Base-by-base conservation (phyloP, 2,329 filamentous ascomycete species). In the Tympanopsis confertula region DNA sequence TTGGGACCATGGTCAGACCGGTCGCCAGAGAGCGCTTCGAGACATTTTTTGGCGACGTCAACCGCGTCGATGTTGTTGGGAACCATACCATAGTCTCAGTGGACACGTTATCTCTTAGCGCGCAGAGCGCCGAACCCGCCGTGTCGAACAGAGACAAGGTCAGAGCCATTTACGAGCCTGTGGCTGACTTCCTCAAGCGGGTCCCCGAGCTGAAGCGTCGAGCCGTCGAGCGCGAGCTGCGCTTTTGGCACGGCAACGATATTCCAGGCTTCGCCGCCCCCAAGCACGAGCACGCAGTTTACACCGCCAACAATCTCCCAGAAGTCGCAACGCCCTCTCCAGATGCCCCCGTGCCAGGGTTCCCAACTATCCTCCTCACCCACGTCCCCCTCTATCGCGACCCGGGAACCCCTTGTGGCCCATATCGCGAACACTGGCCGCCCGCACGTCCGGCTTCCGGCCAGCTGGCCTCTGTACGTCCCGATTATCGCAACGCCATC, bases 1-100 rank as follows among this genome's bases (percentile, higher is more conserved):
- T 96, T 52, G 89, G 86, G 3, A 78, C 78, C 17, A 83, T 88
- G 33, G 79, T 98, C 35, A 86, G 94, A 53, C 54, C 81, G 5
- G 69, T 82, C 0, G 86, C 94, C 22, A 74, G 88, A 37, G 70
- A 91, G 49, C 71, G 91, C 13, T 98, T 96, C 56, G 75, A 82
- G 50, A 76, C 81, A 3, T 94, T 81, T 53, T 96, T 98, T 59
- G 91, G 91, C 4, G 81, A 91, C 39, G 75, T 80, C n/a, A 96
- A 95, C 56, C 71, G 86, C 5, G 78, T 98, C 15, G 87, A 96
- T 55, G 71, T 96, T 4, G 71, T 96, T 38, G 91, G 86, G 12
- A 98, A 98, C 52, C 91, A 98, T 55, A 93, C 86, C 0, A 87
- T 98, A 53, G 85, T 98, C 15, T 93, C 86, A 1, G 71, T 98